Evolutionary conservation across 768 basidiomycete species (phyloP).

Genomic region (Russula brevipes): DNA sequence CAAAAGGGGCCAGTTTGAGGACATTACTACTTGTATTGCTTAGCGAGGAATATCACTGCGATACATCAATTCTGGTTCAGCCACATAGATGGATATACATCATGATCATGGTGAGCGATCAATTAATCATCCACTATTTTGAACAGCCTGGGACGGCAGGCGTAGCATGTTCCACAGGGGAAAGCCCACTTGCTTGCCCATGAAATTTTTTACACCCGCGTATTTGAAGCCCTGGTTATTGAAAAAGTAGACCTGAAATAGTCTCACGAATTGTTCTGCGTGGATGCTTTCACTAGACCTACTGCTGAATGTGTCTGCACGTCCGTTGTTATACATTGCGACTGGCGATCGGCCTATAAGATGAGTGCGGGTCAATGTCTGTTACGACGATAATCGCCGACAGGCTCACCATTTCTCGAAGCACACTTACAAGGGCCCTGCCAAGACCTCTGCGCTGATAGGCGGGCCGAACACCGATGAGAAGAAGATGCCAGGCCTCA

Average conservation of each 20-base stretch:
- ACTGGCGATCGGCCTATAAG: neutral
- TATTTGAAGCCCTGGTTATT: constrained; percentile 3
- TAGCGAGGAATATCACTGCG: neutral
- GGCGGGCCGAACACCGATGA: neutral
- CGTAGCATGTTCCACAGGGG: constrained; percentile 8
- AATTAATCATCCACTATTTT: neutral
- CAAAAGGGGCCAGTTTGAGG: neutral
- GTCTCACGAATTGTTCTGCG: neutral
- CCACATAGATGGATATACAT: neutral
- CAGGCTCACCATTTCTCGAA: constrained; percentile 1
- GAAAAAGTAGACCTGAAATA: constrained; percentile 3
- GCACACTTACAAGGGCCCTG: neutral
- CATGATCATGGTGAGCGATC: neutral
- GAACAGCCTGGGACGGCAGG: neutral
- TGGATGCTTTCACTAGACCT: neutral
- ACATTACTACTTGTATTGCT: neutral
- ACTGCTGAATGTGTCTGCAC: neutral
- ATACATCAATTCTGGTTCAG: neutral
- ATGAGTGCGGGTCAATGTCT: neutral
- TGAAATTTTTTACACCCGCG: constrained; percentile 5
- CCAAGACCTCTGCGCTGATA: constrained; percentile 1
- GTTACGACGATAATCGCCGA: neutral
- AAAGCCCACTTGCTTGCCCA: constrained; percentile 8
- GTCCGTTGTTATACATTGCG: neutral
- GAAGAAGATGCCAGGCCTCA: neutral